Base-by-base conservation (phyloP, 169 alveolate genomes). In the Eimeria brunetti region DNA sequence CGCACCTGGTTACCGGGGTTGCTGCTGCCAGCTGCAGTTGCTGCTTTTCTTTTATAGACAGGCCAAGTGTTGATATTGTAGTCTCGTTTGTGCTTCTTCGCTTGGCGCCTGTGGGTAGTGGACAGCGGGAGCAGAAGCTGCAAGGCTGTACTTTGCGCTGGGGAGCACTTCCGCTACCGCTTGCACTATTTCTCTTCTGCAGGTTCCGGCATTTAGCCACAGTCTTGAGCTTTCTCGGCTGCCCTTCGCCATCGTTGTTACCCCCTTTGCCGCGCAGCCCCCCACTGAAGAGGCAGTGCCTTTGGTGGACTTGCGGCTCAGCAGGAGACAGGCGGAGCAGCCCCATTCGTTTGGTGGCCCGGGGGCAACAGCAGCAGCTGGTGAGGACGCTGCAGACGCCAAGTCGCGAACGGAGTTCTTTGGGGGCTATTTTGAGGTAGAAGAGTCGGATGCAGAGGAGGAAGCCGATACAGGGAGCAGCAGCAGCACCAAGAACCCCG, bases 201-300 rank as follows among this genome's bases (percentile, higher is more conserved):
- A 88, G 94, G 84, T 93, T 44, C 96, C 96, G 24, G 96, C 96
- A 16, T 69, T 93, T 18, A 64, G 94, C 69, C 96, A 93, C 83
- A 83, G 94, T 51, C 89, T 84, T 16, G 88, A 89, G 30, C 88
- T 84, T 36, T 93, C 96, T 12, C 76, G 78, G 69, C 80, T 93
- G 84, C 94, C 88, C 27, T 69, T 93, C 44, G 96, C 88, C 46
- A 24, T 67, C 22, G 58, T 93, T 44, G 96, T 93, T 18, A 80
- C 89, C 81, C 96, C 96, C 41, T 93, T 93, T 73, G 96, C 96
- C 7, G 91, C 80, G 20, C 85, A 56, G 85, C 94, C 91, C n/a
- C 89, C 89, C 30, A 75, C 73, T 41, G 96, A 93, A 56, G 96
- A 81, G 60, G 73, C 76, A 16, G 80, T 84, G 41, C 96, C 96